phyloP scores from a whole-genome alignment of 345 rosid species.

The Populus deltoides region DNA sequence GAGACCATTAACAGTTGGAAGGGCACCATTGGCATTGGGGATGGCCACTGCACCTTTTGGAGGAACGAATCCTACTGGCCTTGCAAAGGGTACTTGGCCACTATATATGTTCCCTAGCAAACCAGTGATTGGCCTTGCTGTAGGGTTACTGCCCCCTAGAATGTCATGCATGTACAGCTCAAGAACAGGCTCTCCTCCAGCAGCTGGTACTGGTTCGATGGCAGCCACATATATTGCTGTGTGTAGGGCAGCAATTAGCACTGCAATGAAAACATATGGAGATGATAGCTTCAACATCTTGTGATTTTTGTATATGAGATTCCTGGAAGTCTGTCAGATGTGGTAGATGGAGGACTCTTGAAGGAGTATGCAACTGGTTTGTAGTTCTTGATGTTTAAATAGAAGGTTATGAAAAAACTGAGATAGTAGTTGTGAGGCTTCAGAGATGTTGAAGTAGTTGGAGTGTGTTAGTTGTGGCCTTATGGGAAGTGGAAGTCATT shows the following conservation, averaged over 20 bases:
- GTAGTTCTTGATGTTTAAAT: constrained; percentile 38
- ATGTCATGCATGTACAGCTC: constrained; percentile 93
- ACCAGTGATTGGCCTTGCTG: constrained; percentile 89
- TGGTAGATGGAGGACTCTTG: constrained; percentile 11
- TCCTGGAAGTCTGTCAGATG: not conserved
- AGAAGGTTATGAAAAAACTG: constrained; percentile 14
- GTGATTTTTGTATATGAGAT: not conserved
- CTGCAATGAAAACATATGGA: constrained; percentile 24
- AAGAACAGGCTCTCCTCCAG: constrained; percentile 45
- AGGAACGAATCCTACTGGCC: constrained; percentile 68
- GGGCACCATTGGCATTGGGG: constrained; percentile 85
- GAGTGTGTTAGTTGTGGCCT: constrained; percentile 10
- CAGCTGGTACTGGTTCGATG: constrained; percentile 35
- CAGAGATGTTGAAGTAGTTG: constrained; percentile 45
- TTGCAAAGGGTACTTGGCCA: constrained; percentile 94
- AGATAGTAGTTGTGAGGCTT: constrained; percentile 36
- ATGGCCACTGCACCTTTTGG: constrained; percentile 66
- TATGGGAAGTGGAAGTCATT: constrained; percentile 10
- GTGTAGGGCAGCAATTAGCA: constrained; percentile 26
- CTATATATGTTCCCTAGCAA: constrained; percentile 88
- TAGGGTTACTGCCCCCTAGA: constrained; percentile 85
- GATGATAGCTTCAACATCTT: constrained; percentile 47
- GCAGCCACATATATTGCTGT: constrained; percentile 33
- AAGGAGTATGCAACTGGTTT: constrained; percentile 21
- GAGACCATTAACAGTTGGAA: constrained; percentile 74